Evolutionary conservation across 805 yeast species (phyloP), one percentile per base, ranked within the genome.

Genomic region (Wickerhamia fluorescens): DNA sequence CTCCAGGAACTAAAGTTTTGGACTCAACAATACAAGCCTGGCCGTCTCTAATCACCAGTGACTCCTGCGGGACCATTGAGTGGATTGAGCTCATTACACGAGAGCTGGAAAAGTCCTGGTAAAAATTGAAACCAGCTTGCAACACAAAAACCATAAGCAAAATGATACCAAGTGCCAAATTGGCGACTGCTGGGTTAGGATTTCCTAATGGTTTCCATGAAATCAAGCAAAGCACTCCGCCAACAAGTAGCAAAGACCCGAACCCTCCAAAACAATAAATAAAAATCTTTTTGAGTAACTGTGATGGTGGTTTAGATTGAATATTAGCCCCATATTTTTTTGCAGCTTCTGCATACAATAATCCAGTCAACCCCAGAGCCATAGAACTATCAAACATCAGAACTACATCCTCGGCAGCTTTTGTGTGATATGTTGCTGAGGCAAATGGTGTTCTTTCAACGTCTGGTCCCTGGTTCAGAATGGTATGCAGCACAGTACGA

Each of bases 121-220:
- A 53, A 30, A 63, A 66, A 42, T 65, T 64, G 45, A 68, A 62
- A 5, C 36, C 30, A 2, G 70, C 72, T 44, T 66, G 73, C 4
- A 61, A 33, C 9, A 60, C 14, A 34, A 68, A 63, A 6, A 66
- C 66, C 9, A 50, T 39, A 9, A 67, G 44, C 18, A 68, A 45
- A 10, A 66, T 51, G 24, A 63, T 45, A 23, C 70, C 72, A 22
- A 66, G 52, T 13, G 56, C 60, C 31, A 68, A 47, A 41, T 68
- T 68, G 2, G 72, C 56, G 9, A 49, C 33, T 1, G 61, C 58
- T 4, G 69, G 70, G n/a, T n/a, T n/a, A 13, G 74, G 73, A 22
- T 64, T 44, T 8, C 72, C 71, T 26, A 68, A 48, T 4, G 73
- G 73, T 34, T 63, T 66, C 68, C 71, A 69, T 18, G 61, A 47